These are phyloP conservation scores for Cucumis melo DNA, from an alignment of 306 rosid species.

Conservation along the genomic window DNA sequence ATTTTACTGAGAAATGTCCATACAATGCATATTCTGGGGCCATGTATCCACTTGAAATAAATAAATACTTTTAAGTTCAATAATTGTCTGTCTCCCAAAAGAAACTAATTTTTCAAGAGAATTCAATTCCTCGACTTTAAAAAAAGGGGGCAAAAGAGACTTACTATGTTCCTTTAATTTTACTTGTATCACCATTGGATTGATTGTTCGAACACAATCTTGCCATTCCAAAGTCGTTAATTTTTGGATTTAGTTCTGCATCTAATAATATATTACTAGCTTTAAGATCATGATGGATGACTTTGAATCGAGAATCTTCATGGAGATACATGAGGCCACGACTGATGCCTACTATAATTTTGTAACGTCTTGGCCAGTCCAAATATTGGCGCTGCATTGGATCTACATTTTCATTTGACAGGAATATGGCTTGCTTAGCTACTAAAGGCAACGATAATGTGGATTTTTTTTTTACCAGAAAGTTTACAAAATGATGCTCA, in stretches of 20 bases:
- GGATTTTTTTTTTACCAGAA: neutral
- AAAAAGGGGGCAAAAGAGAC: neutral
- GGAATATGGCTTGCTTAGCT: neutral
- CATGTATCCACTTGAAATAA: neutral
- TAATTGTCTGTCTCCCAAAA: neutral
- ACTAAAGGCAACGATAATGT: neutral
- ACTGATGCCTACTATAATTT: constrained; percentile 13
- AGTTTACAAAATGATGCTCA: neutral
- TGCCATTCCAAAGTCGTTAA: constrained; percentile 21
- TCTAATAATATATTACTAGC: constrained; percentile 11
- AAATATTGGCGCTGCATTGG: neutral
- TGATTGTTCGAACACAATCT: neutral
- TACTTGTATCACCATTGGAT: neutral
- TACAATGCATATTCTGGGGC: neutral
- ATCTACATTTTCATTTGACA: neutral
- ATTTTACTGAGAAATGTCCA: neutral
- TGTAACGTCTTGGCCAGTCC: constrained; percentile 10
- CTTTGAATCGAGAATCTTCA: constrained; percentile 16
- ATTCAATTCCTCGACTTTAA: too few species aligned
- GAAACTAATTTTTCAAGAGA: neutral
- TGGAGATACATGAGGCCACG: constrained; percentile 14
- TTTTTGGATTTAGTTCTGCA: constrained; percentile 10
- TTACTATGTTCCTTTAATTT: neutral
- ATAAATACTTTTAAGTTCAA: neutral
- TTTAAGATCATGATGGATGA: constrained; percentile 19